Evolutionary conservation across 805 yeast genomes (phyloP), one percentile per base, ranked within the genome.

Genomic region (Candida ovalis): DNA sequence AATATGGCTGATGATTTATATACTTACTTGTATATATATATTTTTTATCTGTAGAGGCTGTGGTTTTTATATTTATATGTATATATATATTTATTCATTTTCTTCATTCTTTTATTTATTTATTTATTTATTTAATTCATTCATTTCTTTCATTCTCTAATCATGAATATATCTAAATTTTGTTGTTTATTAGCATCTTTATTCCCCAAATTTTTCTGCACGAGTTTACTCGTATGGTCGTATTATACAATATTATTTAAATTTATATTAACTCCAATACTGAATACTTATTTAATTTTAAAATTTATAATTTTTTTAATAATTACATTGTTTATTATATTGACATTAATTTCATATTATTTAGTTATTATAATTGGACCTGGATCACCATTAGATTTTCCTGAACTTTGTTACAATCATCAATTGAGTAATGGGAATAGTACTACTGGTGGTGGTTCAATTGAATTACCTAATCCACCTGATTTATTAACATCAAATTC

Each of bases 371-470:
- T 30, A 1, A 64, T 66, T 1, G 89, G 89, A 0, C 75, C 86
- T 0, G 92, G 92, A 0, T 78, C 84, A 17, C 89, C 92, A 0
- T 51, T 69, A 18, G 88, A 84, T 51, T 82, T 70, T 53, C 66
- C 70, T 0, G 76, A 71, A 37, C 62, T 85, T 9, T 45, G 53
- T 8, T 48, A 48, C 21, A 47, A 42, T 25, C 58, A 54, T 45
- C 43, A 35, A 12, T 52, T 48, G 9, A 61, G 59, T 2, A 60
- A 60, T 17, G 35, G n/a, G n/a, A n/a, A n/a, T n/a, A n/a, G n/a
- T n/a, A n/a, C n/a, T n/a, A n/a, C n/a, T n/a, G n/a, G n/a, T n/a
- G n/a, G n/a, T n/a, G n/a, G n/a, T n/a, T n/a, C n/a, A n/a, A n/a
- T n/a, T n/a, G n/a, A n/a, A n/a, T n/a, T n/a, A n/a, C n/a, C n/a